A percentile compares a stretch with the other conserved stretches of the same genome.
These are phyloP conservation scores for Boletus reticuloceps DNA, from an alignment of 768 basidiomycete species.

Conservation along the genomic window DNA sequence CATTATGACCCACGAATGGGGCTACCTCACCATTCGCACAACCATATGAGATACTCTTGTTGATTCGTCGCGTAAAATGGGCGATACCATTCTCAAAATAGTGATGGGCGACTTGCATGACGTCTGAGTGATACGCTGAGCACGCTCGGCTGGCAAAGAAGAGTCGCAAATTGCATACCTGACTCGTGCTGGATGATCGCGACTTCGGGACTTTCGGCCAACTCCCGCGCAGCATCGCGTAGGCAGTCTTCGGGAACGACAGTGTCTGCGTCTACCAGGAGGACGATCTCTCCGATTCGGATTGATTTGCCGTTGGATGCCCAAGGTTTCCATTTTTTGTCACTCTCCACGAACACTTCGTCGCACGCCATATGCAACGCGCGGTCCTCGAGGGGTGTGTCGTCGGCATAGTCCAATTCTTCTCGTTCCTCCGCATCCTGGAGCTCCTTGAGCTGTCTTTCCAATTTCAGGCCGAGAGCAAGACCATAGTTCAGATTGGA, in stretches of 20 bases:
- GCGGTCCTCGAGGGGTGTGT: slow-evolving; percentile 60
- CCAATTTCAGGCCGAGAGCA: slow-evolving; percentile 37
- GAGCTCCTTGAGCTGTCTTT: slow-evolving; percentile 35
- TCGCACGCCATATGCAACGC: slow-evolving; percentile 75
- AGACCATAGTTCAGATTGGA: slow-evolving; percentile 86
- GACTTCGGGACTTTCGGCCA: slow-evolving; percentile 55
- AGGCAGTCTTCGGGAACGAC: slow-evolving; percentile 90
- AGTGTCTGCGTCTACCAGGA: slow-evolving; percentile 87
- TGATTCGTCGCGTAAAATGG: slow-evolving; percentile 86
- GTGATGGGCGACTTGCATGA: slow-evolving; percentile 88
- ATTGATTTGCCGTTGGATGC: slow-evolving; percentile 72
- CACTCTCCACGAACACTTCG: slow-evolving; percentile 62
- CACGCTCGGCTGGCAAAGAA: slow-evolving; percentile 18
- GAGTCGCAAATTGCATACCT: slow-evolving; percentile 40
- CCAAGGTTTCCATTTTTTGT: slow-evolving; percentile 66
- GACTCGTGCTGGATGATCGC: slow-evolving; percentile 92
- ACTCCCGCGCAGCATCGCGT: slow-evolving; percentile 84
- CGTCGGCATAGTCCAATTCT: slow-evolving; percentile 35
- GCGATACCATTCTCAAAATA: slow-evolving; percentile 93
- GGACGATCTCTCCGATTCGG: slow-evolving; percentile 74
- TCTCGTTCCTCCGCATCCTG: slow-evolving; percentile 43
- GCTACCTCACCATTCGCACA: slow-evolving; percentile 75
- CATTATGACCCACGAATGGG: slow-evolving; percentile 86
- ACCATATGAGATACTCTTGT: slow-evolving; percentile 76
- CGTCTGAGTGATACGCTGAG: slow-evolving; percentile 43